Evolutionary conservation across 2,329 filamentous ascomycete genomes (phyloP), one percentile per base, ranked within the genome.

Genomic region (Eurotiales sp.): DNA sequence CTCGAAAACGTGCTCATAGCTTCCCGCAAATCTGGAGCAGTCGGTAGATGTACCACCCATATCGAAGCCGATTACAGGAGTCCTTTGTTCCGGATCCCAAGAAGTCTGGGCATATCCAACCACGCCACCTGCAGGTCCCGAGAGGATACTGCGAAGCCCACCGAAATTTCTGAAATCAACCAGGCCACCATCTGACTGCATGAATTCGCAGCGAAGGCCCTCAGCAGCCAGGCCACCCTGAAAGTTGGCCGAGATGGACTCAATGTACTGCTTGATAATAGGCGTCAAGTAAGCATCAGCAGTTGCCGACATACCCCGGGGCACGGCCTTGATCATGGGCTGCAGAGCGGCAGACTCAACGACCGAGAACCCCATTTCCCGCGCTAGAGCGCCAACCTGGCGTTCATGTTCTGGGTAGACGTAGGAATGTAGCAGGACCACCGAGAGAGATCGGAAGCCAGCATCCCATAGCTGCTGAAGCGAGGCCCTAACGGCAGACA

Each of bases 41-140:
- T 96, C 90, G 1, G 90, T 96, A 55, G 85, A 90, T 0, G 90
- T 96, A n/a, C 90, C 90, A 39, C 88, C 88, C 90, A 95, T 96
- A 62, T 95, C 90, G 62, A 96, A 95, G 0, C 90, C 90, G 61
- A 96, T 95, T 5, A 95, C 86, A 0, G 90, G 89, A 1, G 82
- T 88, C 61, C 25, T 27, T n/a, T 87, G 91, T 51, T 85, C 75
- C 0, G 84, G 78, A 59, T 95, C 90, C 62, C 92, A 95, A 1
- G 86, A 91, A 0, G 90, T 95, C 21, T 90, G 81, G 12, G 90
- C 89, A 67, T 95, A 95, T 4, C 90, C 90, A 0, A 96, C 90
- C 0, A 96, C 90, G 36, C 91, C 90, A 27, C 90, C 90, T 15
- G 90, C 90, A 1, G 90, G 91, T 0, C 91, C 90, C 0, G 89